Evolutionary conservation across 441 rosid genomes (phyloP).

Genomic region (Erodium moschatum): DNA sequence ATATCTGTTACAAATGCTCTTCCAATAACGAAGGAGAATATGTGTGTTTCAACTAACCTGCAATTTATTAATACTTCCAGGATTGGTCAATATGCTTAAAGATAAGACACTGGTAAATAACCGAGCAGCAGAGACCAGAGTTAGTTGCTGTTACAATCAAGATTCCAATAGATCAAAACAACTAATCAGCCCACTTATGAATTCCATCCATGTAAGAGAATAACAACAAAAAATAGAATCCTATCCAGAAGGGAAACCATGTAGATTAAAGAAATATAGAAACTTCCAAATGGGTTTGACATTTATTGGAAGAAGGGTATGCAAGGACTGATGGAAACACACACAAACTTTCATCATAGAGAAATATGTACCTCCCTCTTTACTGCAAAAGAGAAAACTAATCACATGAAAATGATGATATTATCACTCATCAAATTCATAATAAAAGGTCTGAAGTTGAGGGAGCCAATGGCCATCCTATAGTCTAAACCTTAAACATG

Average conservation of each 20-base stretch:
- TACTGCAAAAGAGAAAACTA: neutral
- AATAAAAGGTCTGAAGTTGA: neutral
- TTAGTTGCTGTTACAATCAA: neutral
- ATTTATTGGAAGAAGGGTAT: neutral
- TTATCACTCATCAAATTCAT: neutral
- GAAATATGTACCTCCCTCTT: neutral
- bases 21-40: slow-evolving; percentile 98
- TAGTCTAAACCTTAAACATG: slow-evolving; percentile 1
- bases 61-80: slow-evolving; percentile 27
- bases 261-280: neutral
- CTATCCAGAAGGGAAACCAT: slow-evolving; percentile 3
- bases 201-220: slow-evolving; percentile 7
- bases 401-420: neutral
- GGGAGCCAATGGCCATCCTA: neutral
- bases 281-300: slow-evolving; percentile 2
- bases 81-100: slow-evolving; percentile 24
- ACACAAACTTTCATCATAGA: neutral
- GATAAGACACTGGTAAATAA: slow-evolving; percentile 9
- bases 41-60: slow-evolving; percentile 99
- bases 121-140: neutral
- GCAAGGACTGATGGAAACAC: slow-evolving; percentile 1
- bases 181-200: neutral
- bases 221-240: neutral
- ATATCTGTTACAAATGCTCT: slow-evolving; percentile 98
- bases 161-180: slow-evolving; percentile 10